Base-by-base conservation (phyloP, 2,329 filamentous ascomycete genomes). In the Hypoxylon sp. region DNA sequence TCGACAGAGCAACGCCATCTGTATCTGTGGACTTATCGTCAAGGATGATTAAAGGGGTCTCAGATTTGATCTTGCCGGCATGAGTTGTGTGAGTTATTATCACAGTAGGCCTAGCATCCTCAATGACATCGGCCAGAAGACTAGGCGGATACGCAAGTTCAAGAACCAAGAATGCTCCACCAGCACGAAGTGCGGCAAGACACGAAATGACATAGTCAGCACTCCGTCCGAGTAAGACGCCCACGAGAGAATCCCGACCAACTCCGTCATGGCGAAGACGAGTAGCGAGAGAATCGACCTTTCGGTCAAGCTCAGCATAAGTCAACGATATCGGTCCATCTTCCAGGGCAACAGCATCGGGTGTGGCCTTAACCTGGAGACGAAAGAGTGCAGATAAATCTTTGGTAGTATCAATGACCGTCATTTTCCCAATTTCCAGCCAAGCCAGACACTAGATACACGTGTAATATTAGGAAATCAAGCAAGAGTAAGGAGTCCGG, bases 121-220 rank as follows among this genome's bases (percentile, higher is more conserved):
- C 89, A 56, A 94, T 86, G 56, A 94, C 92, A 79, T 94, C 91
- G 56, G 90, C 87, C 67, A 95, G 82, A 52, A 94, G 82, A 61
- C 89, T 89, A 0, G 90, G 87, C 13, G 92, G 92, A 70, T 94
- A 94, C 2, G 92, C 92, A 52, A 93, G 83, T 79, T 95, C 92
- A 2, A 95, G 86, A 1, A 94, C 92, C 4, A 95, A 83, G 75
- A 94, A 95, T 1, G 92, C 92, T 59, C 92, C 92, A 56, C 92
- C 92, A 1, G 92, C 92, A 65, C 91, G 88, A 41, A 94, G 85
- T n/a, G 91, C 89, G 25, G 92, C 92, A 57, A 95, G 83, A 75
- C 90, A 93, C 14, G 91, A 89, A 78, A 94, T 89, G 67, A 95
- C 90, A 79, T 94, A 93, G 79, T 93, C 87, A 52, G 91, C 91